Base-by-base conservation (phyloP, 805 yeast genomes). In the Lipomyces mesembrius region DNA sequence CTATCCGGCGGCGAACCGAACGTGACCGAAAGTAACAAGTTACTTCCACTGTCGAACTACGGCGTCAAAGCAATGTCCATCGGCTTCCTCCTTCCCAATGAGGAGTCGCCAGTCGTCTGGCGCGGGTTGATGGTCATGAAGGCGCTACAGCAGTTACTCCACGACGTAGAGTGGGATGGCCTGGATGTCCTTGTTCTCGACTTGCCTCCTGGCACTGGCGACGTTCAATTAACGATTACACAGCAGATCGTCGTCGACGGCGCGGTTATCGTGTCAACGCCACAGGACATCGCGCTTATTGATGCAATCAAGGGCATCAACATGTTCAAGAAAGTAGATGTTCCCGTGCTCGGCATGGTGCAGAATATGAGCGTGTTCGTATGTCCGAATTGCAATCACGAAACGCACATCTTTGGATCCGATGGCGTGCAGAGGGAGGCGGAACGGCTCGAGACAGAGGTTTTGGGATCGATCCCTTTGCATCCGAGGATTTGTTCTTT, bases 201-300 rank as follows among this genome's bases (percentile, higher is more conserved):
- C 73, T 84, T 91, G 90, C 97, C 97, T 0, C 97, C 97, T 0
- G 97, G 97, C 2, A 91, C 97, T 0, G 97, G 97, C 22, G 97
- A 91, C 75, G 88, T 90, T 0, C 97, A 91, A 74, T 80, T 91
- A 63, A 89, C 96, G 0, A 81, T 91, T n/a, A 87, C 92, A 34
- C 97, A 91, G 76, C 89, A 87, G 72, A 76, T 89, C n/a, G 82
- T 83, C 57, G 85, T 91, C 0, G 89, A 87, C 72, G 97, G 96
- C 17, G 91, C 96, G 0, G 83, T 91, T 0, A 85, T 91, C 51
- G 96, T 91, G 0, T 86, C 92, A 0, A 91, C 97, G 0, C 94
- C 96, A 0, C 97, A 91, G 75, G 96, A 91, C 70, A 84, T 91
- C 53, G 96, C 97, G 0, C 77, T 91, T 32, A 82, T 88, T 5